Percentiles rank a stretch among this genome's conserved stretches.
Evolutionary conservation across 805 yeast species (phyloP).

Genomic region (Blastobotrys americana): DNA sequence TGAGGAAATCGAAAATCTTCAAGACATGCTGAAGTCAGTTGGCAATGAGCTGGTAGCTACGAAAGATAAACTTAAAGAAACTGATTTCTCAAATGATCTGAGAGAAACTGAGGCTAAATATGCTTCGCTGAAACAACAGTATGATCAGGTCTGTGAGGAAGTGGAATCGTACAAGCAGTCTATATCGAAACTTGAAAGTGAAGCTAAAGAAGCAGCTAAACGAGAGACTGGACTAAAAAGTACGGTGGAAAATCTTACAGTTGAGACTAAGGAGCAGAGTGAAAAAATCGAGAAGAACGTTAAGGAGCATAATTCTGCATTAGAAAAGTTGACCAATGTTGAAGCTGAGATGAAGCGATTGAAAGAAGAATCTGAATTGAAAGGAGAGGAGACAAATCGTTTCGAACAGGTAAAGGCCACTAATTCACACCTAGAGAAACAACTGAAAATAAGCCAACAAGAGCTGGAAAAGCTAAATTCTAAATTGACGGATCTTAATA

Average conservation of each 20-base stretch:
- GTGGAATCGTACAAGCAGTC: background rate
- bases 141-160: background rate
- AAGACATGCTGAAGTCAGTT: constrained; percentile 67
- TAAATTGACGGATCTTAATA: background rate
- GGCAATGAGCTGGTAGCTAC: constrained; percentile 77
- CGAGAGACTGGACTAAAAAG: background rate
- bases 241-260: background rate
- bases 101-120: constrained; percentile 35
- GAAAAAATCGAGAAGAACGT: too few relatives aligned
- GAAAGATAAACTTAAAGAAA: constrained; percentile 47
- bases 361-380: constrained; percentile 1
- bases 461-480: background rate
- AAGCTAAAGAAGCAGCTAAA: background rate
- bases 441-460: constrained; percentile 1
- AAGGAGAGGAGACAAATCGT: constrained; percentile 1
- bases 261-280: constrained; percentile 3
- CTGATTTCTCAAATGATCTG: constrained; percentile 28
- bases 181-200: background rate
- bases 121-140: constrained; percentile 28
- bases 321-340: background rate
- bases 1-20: constrained; percentile 61
- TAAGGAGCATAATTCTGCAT: background rate
- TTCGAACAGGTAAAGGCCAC: background rate
- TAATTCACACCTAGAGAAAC: background rate
- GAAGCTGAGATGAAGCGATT: background rate